Conservation (phyloP, 2,329 filamentous ascomycete genomes). For the Dothistroma pini region DNA sequence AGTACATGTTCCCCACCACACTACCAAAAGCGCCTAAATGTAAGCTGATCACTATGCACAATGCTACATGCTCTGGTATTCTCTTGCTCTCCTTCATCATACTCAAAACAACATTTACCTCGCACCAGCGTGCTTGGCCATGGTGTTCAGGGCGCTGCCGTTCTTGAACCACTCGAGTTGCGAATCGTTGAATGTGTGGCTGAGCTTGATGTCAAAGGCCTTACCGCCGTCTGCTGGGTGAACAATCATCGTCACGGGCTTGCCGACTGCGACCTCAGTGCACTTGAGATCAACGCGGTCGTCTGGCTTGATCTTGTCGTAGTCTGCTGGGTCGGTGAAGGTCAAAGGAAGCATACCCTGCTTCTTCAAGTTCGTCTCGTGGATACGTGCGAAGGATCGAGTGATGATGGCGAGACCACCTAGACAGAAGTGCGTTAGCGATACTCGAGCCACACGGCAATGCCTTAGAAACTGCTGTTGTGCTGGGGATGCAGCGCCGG, state of each 20-base stretch:
- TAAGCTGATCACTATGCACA: conserved; percentile 23
- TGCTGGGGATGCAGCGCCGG: too few species aligned
- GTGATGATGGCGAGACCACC: conserved; percentile 96
- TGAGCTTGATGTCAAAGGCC: conserved; percentile 76
- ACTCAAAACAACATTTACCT: conserved; percentile 12
- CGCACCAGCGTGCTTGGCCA: conserved; percentile 65
- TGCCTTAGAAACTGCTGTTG: too few species aligned
- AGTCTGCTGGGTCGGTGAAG: conserved; percentile 90
- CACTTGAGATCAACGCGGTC: conserved; percentile 87
- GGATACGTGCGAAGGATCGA: conserved; percentile 95
- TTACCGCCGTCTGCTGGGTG: conserved; percentile 79
- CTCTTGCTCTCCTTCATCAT: conserved; percentile 10
- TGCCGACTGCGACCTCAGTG: conserved; percentile 86
- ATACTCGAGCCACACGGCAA: too few species aligned
- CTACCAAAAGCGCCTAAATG: conserved; percentile 21
- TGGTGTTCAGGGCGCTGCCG: conserved; percentile 94
- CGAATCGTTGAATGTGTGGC: conserved; percentile 96
- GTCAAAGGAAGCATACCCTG: conserved; percentile 99
- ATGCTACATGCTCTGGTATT: conserved; percentile 17
- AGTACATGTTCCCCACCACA: conserved; percentile 19
- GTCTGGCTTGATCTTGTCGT: conserved; percentile 91
- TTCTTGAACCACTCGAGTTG: conserved; percentile 99
- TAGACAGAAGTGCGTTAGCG: too few species aligned
- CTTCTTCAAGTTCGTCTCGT: conserved; percentile 99
- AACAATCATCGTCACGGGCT: conserved; percentile 87